Evolutionary conservation across 75 land plant genomes (phyloP), one percentile per base, ranked within the genome.

Genomic region (Pinus tabuliformis): DNA sequence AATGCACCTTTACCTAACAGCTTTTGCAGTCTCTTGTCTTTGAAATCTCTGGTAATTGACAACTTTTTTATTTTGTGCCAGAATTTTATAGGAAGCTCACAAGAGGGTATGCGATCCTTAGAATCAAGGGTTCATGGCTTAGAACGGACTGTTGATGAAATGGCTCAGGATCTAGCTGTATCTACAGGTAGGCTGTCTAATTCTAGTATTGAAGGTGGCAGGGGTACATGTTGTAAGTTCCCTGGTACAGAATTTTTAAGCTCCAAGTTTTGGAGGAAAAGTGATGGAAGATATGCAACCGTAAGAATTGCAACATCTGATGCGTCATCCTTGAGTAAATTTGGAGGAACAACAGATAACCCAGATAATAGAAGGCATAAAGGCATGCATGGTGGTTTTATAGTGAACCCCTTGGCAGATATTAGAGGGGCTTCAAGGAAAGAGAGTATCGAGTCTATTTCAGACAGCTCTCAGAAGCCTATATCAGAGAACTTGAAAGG

Each of bases 41-140:
- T 73, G 33, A 22, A 56, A 24, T 73, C 17, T 0, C 16, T 16
- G 26, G 17, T 73, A 52, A 24, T 56, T 73, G 37, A 56, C 12
- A 52, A 56, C 59, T 49, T 28, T 73, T 24, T 56, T 15, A 54
- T 56, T 20, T 77, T 57, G 36, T 70, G 57, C 20, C 76, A 91
- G 93, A 91, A 59, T 36, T 91, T 88, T 56, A 91, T 88, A 59
- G 90, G 93, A 26, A 88, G 72, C 81, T 91, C 93, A 57, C 93
- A 88, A 59, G 86, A 80, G 68, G 93, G 93, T 21, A 78, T 91
- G 36, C 79, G 76, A 21, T 79, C 90, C 5, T 58, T 91, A 59
- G 90, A 86, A 77, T 72, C 84, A 56, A 84, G 93, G 61, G 93
- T 91, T 15, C 75, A 88, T 58, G 90, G 86, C 57, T 68, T 91